phyloP scores from a whole-genome alignment of 176 grass and related monocot species.

The barley (Hordeum vulgare) region MorexV3_pseudomolecules_assembly NC_058524.1:539040248-539040747 shows the following conservation, averaged over 20 bases:
- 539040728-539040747: slow-evolving; percentile 66
- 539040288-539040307: background rate
- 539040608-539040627: background rate
- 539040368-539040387: too few species aligned
- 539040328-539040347: too few species aligned
- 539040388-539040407: too few species aligned
- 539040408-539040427: too few species aligned
- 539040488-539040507: background rate
- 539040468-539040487: background rate
- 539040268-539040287: background rate
- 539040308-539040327: background rate
- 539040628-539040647: background rate
- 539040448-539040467: too few species aligned
- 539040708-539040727: slow-evolving; percentile 55
- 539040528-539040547: background rate
- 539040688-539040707: slow-evolving; percentile 63
- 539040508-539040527: background rate
- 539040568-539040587: background rate
- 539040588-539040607: background rate
- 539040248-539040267: background rate
- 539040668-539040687: slow-evolving; percentile 13
- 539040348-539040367: too few species aligned
- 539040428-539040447: too few species aligned
- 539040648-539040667: background rate
- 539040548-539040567: background rate